A percentile compares a stretch with the other conserved stretches of the same genome.
phyloP scores from a whole-genome alignment of 2,329 filamentous ascomycete genomes.

The Cytospora chrysosperma region DNA sequence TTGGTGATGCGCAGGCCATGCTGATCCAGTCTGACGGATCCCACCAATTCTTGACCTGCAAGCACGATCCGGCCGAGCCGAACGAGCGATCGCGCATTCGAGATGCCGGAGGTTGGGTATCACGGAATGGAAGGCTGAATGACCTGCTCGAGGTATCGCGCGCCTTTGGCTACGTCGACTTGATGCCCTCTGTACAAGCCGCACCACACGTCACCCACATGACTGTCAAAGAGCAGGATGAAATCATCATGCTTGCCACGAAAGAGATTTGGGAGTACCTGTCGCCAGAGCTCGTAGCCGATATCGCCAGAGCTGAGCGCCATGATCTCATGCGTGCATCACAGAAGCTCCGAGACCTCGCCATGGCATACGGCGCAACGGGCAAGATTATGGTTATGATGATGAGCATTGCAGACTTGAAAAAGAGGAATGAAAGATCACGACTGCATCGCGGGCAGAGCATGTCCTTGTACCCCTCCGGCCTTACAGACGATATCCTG shows the following conservation, averaged over 20 bases:
- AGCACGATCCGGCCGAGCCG: slow-evolving; percentile 89
- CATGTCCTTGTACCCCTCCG: slow-evolving; percentile 79
- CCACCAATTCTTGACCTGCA: slow-evolving; percentile 79
- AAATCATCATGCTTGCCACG: slow-evolving; percentile 89
- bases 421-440: slow-evolving; percentile 75
- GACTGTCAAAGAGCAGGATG: slow-evolving; percentile 81
- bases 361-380: slow-evolving; percentile 90
- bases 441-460: slow-evolving; percentile 73
- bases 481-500: slow-evolving; percentile 67
- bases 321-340: slow-evolving; percentile 91
- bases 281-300: slow-evolving; percentile 83
- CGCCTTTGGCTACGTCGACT: slow-evolving; percentile 90
- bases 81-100: slow-evolving; percentile 84
- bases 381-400: slow-evolving; percentile 99
- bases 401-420: slow-evolving; percentile 86
- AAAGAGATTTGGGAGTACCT: slow-evolving; percentile 95
- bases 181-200: slow-evolving; percentile 90
- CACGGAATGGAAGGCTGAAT: slow-evolving; percentile 89
- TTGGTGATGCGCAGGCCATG: slow-evolving; percentile 94
- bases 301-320: slow-evolving; percentile 83
- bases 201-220: slow-evolving; percentile 80
- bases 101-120: slow-evolving; percentile 93
- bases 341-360: slow-evolving; percentile 90
- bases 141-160: slow-evolving; percentile 88
- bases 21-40: slow-evolving; percentile 86